Evolutionary conservation across 305 asterid species (phyloP).

Genomic region (Solanum hybrid): DNA sequence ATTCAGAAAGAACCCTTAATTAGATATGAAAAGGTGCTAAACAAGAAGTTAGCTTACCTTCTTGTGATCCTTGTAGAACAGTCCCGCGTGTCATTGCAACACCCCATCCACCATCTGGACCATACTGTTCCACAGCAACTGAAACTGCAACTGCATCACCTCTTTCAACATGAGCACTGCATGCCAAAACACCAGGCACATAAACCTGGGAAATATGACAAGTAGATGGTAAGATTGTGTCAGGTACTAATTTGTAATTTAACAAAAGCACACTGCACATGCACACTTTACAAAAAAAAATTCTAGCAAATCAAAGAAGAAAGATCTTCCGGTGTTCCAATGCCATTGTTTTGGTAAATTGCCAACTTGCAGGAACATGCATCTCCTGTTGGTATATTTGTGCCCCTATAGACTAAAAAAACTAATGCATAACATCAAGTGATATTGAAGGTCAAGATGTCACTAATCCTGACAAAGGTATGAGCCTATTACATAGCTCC

Average conservation of each 20-base stretch:
- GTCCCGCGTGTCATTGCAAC: slow-evolving; percentile 93
- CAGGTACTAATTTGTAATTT: neutral
- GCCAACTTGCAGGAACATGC: neutral
- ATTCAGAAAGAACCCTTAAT: neutral
- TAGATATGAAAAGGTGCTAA: neutral
- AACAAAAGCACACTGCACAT: neutral
- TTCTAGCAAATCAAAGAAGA: neutral
- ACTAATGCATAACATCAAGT: neutral
- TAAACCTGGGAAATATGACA: slow-evolving; percentile 29
- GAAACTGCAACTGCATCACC: slow-evolving; percentile 89
- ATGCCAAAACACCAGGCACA: slow-evolving; percentile 98
- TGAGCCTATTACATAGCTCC: neutral
- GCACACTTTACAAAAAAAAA: neutral
- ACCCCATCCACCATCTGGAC: slow-evolving; percentile 77
- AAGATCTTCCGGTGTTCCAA: neutral
- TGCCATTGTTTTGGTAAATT: neutral
- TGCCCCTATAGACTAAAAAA: neutral
- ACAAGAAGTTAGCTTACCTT: slow-evolving; percentile 40
- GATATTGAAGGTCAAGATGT: neutral
- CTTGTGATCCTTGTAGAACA: slow-evolving; percentile 57
- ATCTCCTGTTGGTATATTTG: neutral
- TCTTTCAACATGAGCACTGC: slow-evolving; percentile 95
- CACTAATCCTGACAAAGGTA: neutral
- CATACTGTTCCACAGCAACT: slow-evolving; percentile 80
- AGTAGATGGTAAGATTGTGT: neutral